These are phyloP conservation scores for Arthrobotrys sphaeroides DNA, from an alignment of 2,329 filamentous ascomycete genomes.

Conservation along the genomic window DNA sequence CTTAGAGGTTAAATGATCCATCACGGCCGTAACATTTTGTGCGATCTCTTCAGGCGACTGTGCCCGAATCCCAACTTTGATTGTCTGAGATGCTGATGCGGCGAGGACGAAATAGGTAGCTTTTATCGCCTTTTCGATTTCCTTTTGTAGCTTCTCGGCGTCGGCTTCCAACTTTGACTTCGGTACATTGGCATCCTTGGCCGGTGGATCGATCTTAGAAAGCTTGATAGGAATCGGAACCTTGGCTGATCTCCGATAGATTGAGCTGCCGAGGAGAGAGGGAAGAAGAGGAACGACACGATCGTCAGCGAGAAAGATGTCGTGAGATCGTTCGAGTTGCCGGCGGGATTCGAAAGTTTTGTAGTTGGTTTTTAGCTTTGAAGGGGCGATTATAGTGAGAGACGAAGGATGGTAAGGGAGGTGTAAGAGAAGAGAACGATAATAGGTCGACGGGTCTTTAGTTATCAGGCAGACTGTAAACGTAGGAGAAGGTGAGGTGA, in stretches of 20 bases:
- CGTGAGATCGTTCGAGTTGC: conserved; percentile 84
- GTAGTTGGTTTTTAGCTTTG: conserved; percentile 89
- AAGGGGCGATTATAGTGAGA: conserved; percentile 79
- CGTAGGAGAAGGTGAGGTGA: conserved; percentile 33
- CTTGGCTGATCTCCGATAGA: conserved; percentile 85
- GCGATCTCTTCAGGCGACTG: conserved; percentile 79
- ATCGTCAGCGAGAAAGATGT: conserved; percentile 93
- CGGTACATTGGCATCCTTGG: conserved; percentile 65
- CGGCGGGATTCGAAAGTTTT: conserved; percentile 86
- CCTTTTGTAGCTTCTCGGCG: conserved; percentile 71
- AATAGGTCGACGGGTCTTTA: conserved; percentile 77
- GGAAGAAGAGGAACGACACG: conserved; percentile 79
- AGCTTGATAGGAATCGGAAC: conserved; percentile 85
- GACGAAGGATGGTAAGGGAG: conserved; percentile 74
- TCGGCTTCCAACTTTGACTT: conserved; percentile 60
- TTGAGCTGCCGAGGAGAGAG: conserved; percentile 84
- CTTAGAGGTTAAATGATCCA: conserved; percentile 66
- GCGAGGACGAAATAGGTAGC: conserved; percentile 83
- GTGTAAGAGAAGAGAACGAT: conserved; percentile 88
- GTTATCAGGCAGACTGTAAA: conserved; percentile 57
- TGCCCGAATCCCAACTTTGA: conserved; percentile 79
- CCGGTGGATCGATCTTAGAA: conserved; percentile 63
- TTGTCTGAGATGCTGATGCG: conserved; percentile 79
- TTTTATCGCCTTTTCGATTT: conserved; percentile 79
- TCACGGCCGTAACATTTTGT: conserved; percentile 81